A percentile compares a stretch with the other conserved stretches of the same genome.
Conservation (phyloP, 2,329 filamentous ascomycete species). For the Fusarium stilboides region DNA sequence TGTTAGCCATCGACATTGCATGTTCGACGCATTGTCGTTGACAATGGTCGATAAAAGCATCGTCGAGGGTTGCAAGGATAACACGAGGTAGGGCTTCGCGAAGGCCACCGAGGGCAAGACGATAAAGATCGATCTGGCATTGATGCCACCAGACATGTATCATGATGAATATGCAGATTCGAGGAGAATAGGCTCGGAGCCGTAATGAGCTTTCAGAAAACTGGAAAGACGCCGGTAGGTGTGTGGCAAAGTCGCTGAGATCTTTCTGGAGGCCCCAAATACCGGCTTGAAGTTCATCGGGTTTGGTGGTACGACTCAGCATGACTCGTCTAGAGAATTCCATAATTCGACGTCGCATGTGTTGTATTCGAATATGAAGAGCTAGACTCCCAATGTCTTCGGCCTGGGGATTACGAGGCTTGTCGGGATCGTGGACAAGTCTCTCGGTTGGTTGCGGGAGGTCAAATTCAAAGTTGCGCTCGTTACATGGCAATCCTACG, state of each 20-base stretch:
- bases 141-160: conserved; percentile 73
- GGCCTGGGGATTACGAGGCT: conserved; percentile 55
- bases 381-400: conserved; percentile 71
- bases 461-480: conserved; percentile 69
- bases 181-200: conserved; percentile 69
- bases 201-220: conserved; percentile 71
- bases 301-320: conserved; percentile 57
- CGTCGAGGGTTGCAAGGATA: conserved; percentile 63
- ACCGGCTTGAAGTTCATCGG: conserved; percentile 60
- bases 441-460: conserved; percentile 69
- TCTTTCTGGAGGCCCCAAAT: conserved; percentile 65
- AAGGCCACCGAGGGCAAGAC: conserved; percentile 66
- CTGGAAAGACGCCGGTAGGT: conserved; percentile 69
- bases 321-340: conserved; percentile 66
- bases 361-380: conserved; percentile 69
- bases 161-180: conserved; percentile 72
- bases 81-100: conserved; percentile 65
- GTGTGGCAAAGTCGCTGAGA: conserved; percentile 67
- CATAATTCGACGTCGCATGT: conserved; percentile 68
- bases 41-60: conserved; percentile 65
- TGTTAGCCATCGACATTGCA: conserved; percentile 68
- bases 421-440: conserved; percentile 62
- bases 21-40: conserved; percentile 68
- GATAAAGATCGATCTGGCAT: conserved; percentile 71
- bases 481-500: conserved; percentile 60